phyloP scores from a whole-genome alignment of 2,329 filamentous ascomycete genomes.

The Akanthomyces uredinophilus region DNA sequence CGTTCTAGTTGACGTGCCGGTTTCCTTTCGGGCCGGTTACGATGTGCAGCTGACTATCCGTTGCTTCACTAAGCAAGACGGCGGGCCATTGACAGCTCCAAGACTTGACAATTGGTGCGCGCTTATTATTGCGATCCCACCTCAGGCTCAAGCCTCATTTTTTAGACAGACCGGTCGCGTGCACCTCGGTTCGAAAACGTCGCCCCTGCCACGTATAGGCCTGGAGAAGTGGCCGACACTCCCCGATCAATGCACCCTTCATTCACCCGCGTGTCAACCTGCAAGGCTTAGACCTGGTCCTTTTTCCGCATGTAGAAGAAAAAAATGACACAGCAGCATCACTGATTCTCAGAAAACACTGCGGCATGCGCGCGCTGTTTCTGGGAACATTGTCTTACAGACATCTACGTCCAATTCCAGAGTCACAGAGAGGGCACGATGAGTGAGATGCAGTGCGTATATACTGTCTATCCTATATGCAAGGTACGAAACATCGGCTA shows the following conservation, averaged over 20 bases:
- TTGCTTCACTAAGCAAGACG: too few relatives aligned
- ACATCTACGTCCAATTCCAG: background rate
- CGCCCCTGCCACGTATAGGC: too few relatives aligned
- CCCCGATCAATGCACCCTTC: background rate
- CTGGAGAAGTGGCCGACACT: background rate
- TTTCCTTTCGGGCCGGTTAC: background rate
- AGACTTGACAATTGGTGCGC: too few relatives aligned
- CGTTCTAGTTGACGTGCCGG: too few relatives aligned
- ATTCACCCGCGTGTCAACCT: too few relatives aligned
- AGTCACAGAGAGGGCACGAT: too few relatives aligned
- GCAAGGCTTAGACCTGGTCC: too few relatives aligned
- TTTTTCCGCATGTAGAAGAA: too few relatives aligned
- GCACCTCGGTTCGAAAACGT: background rate
- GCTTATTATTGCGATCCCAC: background rate
- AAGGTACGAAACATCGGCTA: background rate
- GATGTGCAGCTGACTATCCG: background rate
- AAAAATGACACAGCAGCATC: too few relatives aligned
- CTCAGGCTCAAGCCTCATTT: background rate
- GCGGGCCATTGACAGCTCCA: too few relatives aligned
- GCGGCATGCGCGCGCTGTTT: too few relatives aligned
- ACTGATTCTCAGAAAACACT: too few relatives aligned
- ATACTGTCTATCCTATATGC: conserved; percentile 6
- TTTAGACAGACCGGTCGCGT: background rate
- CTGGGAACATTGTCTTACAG: background rate
- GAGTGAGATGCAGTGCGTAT: background rate